Evolutionary conservation across 306 rosid species (phyloP).

Genomic region (Trifolium pratense): DNA sequence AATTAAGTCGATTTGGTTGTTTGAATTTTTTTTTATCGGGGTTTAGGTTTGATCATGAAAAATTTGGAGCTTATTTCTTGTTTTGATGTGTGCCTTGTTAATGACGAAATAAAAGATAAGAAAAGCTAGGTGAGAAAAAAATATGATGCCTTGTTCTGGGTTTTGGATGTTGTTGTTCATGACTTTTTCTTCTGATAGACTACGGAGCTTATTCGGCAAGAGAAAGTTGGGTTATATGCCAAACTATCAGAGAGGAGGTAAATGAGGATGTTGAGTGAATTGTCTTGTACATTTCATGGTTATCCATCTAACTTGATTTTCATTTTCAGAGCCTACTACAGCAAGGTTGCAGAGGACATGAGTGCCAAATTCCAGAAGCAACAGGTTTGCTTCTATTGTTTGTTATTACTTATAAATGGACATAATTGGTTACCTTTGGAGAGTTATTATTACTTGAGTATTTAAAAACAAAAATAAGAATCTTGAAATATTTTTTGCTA

Average conservation of each 20-base stretch:
- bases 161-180: constrained; percentile 42
- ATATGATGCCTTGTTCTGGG: constrained; percentile 39
- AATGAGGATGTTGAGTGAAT: constrained; percentile 37
- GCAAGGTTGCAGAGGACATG: constrained; percentile 57
- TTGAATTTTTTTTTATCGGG: constrained; percentile 7
- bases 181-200: constrained; percentile 55
- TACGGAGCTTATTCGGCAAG: constrained; percentile 78
- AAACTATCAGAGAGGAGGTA: constrained; percentile 77
- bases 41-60: constrained; percentile 28
- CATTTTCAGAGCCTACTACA: constrained; percentile 63
- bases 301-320: constrained; percentile 40
- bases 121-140: not conserved
- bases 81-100: constrained; percentile 8
- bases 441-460: too few relatives aligned
- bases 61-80: constrained; percentile 8
- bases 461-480: not conserved
- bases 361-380: constrained; percentile 61
- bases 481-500: not conserved
- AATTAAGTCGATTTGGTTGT: constrained; percentile 9
- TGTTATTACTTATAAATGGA: not conserved
- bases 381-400: constrained; percentile 57
- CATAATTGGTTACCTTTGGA: constrained; percentile 5
- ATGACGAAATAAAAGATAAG: constrained; percentile 13
- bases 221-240: constrained; percentile 61
- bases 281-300: constrained; percentile 14